Base-by-base conservation (phyloP, 305 asterid species). In the Stenogyne calaminthoides region DNA sequence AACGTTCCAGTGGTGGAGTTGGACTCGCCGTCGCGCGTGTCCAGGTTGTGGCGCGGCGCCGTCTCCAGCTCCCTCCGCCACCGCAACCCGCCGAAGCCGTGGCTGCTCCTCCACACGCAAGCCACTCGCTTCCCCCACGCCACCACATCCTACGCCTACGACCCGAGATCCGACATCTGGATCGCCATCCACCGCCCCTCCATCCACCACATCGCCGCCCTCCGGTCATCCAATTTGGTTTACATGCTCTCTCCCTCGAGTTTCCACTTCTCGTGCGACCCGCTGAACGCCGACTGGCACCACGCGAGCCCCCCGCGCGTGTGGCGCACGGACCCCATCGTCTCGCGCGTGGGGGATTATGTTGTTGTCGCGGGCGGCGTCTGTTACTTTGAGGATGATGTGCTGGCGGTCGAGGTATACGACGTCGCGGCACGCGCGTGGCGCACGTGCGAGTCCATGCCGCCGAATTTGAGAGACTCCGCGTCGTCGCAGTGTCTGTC, bases 281-380 rank as follows among this genome's bases (percentile, higher is more conserved):
- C 84, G 1, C 55, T 91, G 40, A 76, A 74, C 66, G 61, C 83
- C 71, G 59, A 58, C 27, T 91, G 92, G 95, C 57, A 60, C 75
- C 80, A 81, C 67, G 85, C 75, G 40, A 78, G 47, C 9, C 89
- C 85, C 1, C 92, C 96, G 3, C 72, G 32, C 19, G 85, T 84
- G 6, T 86, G 92, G 90, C 88, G 96, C 14, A 60, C 46, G 11
- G 91, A 89, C 67, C 97, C 97, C 1, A 61, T 89, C 52, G 91
- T 91, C 10, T 88, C 90, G 7, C 80, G 74, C 5, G 86, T 91
- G 9, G 92, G 88, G 4, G 80, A 74, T 64, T 63, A 32, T 7
- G 55, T 91, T 34, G 44, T 91, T 0, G 72, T 88, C 1, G 97
- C 87, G 10, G 96, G 97, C 11, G 93, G 96, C 57, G 79, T 73